These are phyloP conservation scores for Kodamaea anthophila DNA, from an alignment of 1,139 yeast genomes.

Conservation along the genomic window DNA sequence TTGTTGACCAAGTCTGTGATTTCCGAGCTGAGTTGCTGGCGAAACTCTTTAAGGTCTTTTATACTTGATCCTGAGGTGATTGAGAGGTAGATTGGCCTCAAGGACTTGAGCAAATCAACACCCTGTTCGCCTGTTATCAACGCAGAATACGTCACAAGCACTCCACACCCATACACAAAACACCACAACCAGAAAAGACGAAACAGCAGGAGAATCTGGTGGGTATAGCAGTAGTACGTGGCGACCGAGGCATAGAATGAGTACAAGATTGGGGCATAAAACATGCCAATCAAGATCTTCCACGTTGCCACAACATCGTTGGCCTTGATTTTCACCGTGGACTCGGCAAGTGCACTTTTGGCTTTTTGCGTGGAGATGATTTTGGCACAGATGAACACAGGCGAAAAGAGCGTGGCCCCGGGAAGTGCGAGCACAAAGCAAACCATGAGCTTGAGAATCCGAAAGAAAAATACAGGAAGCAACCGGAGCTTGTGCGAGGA, in stretches of 20 bases:
- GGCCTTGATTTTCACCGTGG: conserved; percentile 41
- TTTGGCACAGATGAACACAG: conserved; percentile 35
- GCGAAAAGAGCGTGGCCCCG: conserved; percentile 39
- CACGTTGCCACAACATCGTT: conserved; percentile 48
- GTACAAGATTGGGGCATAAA: conserved; percentile 81
- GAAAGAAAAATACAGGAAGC: conserved; percentile 20
- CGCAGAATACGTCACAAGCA: conserved; percentile 78
- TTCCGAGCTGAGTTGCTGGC: conserved; percentile 36
- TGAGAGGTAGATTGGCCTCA: conserved; percentile 76
- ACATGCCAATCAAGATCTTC: conserved; percentile 88
- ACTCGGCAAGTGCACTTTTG: conserved; percentile 35
- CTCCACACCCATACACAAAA: conserved; percentile 50
- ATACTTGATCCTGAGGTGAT: conserved; percentile 58
- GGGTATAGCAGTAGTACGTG: conserved; percentile 39
- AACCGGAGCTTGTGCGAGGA: conserved; percentile 22
- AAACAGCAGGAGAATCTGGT: conserved; percentile 13
- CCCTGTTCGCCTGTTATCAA: conserved; percentile 90
- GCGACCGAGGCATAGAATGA: conserved; percentile 70
- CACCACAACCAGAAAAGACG: conserved; percentile 35
- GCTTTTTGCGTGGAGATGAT: conserved; percentile 34
- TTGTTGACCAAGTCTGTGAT: conserved; percentile 40
- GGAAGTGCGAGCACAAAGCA: conserved; percentile 36
- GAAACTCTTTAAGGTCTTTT: conserved; percentile 39
- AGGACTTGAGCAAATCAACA: conserved; percentile 75
- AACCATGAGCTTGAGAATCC: conserved; percentile 28